A percentile compares a stretch with the other conserved stretches of the same genome.
These are phyloP conservation scores for Microdochium nivale DNA, from an alignment of 2,329 filamentous ascomycete genomes.

Conservation along the genomic window DNA sequence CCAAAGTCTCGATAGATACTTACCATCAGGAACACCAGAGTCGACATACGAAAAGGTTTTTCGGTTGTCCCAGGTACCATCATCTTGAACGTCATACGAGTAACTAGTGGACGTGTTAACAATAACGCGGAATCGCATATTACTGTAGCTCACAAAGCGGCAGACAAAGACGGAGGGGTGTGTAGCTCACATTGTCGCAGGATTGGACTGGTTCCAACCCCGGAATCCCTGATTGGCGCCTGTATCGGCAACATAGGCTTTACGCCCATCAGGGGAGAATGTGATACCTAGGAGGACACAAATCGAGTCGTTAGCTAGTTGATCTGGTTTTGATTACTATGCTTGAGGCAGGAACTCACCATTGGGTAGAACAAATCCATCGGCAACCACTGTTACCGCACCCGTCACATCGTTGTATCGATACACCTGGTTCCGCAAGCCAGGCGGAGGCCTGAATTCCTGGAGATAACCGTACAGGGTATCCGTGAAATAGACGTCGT, in stretches of 20 bases:
- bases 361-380: slow-evolving; percentile 47
- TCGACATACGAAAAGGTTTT: slow-evolving; percentile 48
- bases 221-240: slow-evolving; percentile 37
- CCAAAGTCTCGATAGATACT: slow-evolving; percentile 3
- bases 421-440: slow-evolving; percentile 50
- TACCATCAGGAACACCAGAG: slow-evolving; percentile 49
- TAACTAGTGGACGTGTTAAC: slow-evolving; percentile 27
- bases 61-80: slow-evolving; percentile 37
- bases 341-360: slow-evolving; percentile 18
- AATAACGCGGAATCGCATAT: slow-evolving; percentile 7
- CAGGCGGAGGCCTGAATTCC: slow-evolving; percentile 44
- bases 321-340: no score
- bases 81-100: slow-evolving; percentile 32
- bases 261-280: slow-evolving; percentile 43
- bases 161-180: not conserved
- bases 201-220: slow-evolving; percentile 29
- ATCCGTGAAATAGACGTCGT: slow-evolving; percentile 45
- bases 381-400: slow-evolving; percentile 45
- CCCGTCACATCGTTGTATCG: slow-evolving; percentile 41
- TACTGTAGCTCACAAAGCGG: no score
- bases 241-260: slow-evolving; percentile 49
- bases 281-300: slow-evolving; percentile 29
- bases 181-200: slow-evolving; percentile 36
- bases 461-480: slow-evolving; percentile 48
- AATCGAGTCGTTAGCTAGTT: not conserved